Evolutionary conservation across 2,329 filamentous ascomycete species (phyloP), one percentile per base, ranked within the genome.

Genomic region (Fusarium cicatricum): DNA sequence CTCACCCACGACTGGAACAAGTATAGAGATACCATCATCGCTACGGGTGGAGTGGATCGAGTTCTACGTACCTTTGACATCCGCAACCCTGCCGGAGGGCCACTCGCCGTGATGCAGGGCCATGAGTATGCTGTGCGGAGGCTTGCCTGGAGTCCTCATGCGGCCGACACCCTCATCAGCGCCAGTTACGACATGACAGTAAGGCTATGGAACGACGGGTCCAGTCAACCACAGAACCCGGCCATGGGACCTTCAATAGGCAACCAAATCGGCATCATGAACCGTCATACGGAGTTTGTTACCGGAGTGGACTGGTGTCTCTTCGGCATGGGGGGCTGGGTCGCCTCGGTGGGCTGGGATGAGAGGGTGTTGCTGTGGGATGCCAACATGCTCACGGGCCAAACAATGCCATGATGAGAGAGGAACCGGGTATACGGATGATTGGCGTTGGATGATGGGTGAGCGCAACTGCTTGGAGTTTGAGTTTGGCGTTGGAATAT

Each of bases 1-100:
- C 83, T 99, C 28, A 97, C 93, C 0, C 95, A 98, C 76, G 95
- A 99, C 75, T 99, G 95, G 95, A 99, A 99, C 79, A 99, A 99
- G 76, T 99, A 99, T 77, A 85, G 90, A 33, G 87, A 92, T 64
- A 89, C 87, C 0, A 81, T 97, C 21, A 80, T 99, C 49, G 95
- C 95, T 0, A 92, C 92, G 0, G 95, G 87, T 1, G 94, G 95
- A 49, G 95, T 98, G 4, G 95, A 99, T 74, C 85, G 90, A 48
- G 78, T 89, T 15, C 88, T 99, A 57, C 87, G 95, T 41, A 95
- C 90, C 0, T 98, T 98, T 70, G 95, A 99, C 74, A 88, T 97
- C 39, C 84, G 95, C 37, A 89, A 87, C 67, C 90, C 91, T 1
- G 78, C 82, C 5, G 85, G 82, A 5, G 92, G 92, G 0, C 91